A percentile compares a stretch with the other conserved stretches of the same genome.
phyloP scores from a whole-genome alignment of 495 filamentous ascomycete species.

The Xylaria scruposa region DNA sequence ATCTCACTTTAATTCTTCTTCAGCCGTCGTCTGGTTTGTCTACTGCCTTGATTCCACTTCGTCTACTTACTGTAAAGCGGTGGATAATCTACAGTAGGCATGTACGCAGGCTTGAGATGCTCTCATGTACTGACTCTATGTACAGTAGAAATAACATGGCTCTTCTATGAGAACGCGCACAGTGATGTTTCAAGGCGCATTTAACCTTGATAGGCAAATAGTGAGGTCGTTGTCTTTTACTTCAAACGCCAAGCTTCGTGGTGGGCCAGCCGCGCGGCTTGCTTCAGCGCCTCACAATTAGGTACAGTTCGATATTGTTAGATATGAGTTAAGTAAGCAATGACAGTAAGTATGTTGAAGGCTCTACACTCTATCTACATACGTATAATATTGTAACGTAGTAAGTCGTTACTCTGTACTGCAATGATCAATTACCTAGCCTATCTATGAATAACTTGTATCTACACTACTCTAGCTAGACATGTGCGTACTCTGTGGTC shows the following conservation, averaged over 20 bases:
- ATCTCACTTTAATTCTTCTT: conserved; percentile 10
- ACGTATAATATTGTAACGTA: neutral
- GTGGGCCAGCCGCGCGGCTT: conserved; percentile 9
- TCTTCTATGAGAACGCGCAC: neutral
- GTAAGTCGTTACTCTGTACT: neutral
- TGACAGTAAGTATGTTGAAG: neutral
- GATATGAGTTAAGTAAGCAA: too few species aligned
- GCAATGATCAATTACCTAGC: neutral
- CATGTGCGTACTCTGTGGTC: neutral
- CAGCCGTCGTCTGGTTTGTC: neutral
- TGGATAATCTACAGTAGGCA: neutral
- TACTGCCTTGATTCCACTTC: neutral
- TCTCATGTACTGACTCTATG: neutral
- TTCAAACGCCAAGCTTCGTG: conserved; percentile 10
- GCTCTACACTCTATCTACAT: neutral
- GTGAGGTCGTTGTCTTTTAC: neutral
- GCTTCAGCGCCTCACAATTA: neutral
- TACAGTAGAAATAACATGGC: neutral
- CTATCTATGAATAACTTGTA: neutral
- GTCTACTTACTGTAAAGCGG: neutral
- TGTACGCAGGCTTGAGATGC: neutral
- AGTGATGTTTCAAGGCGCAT: neutral
- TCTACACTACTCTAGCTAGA: neutral
- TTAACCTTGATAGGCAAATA: conserved; percentile 18
- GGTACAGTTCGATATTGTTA: neutral